A percentile compares a stretch with the other conserved stretches of the same genome.
phyloP scores from a whole-genome alignment of 208 protist genomes.

The Lotmaria passim region DNA sequence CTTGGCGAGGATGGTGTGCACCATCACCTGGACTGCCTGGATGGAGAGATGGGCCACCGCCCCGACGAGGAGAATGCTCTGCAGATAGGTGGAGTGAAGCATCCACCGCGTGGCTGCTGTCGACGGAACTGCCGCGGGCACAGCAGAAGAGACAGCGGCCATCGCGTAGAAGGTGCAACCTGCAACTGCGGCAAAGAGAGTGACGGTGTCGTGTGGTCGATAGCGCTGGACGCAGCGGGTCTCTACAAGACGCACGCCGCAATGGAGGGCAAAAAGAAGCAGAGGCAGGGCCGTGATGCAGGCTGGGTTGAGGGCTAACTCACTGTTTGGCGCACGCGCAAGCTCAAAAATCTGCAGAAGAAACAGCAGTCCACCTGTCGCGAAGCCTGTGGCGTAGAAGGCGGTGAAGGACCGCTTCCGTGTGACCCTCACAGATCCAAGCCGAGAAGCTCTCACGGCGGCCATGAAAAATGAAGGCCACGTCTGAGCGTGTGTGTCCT shows the following conservation, averaged over 20 bases:
- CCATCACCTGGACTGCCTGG: constrained; percentile 58
- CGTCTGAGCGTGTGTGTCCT: neutral
- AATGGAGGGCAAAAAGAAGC: constrained; percentile 69
- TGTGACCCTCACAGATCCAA: constrained; percentile 36
- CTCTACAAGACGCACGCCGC: constrained; percentile 63
- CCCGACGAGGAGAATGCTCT: constrained; percentile 4
- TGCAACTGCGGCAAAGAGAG: constrained; percentile 71
- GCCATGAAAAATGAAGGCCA: neutral
- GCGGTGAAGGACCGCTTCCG: constrained; percentile 45
- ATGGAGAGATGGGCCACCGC: constrained; percentile 44
- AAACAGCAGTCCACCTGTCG: constrained; percentile 28
- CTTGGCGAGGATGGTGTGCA: constrained; percentile 56
- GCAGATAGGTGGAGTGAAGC: neutral
- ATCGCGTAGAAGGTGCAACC: constrained; percentile 80
- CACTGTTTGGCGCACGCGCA: neutral
- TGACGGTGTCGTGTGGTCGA: constrained; percentile 53
- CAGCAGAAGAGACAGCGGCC: constrained; percentile 54
- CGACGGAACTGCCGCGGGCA: neutral
- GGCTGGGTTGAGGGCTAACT: neutral
- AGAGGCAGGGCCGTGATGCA: constrained; percentile 22
- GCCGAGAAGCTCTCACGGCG: constrained; percentile 4
- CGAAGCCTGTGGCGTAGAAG: constrained; percentile 63
- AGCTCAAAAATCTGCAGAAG: neutral
- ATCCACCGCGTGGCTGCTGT: neutral
- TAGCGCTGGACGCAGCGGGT: constrained; percentile 64